Conservation (phyloP, 306 rosid genomes). For the Carpinus fangiana region DNA sequence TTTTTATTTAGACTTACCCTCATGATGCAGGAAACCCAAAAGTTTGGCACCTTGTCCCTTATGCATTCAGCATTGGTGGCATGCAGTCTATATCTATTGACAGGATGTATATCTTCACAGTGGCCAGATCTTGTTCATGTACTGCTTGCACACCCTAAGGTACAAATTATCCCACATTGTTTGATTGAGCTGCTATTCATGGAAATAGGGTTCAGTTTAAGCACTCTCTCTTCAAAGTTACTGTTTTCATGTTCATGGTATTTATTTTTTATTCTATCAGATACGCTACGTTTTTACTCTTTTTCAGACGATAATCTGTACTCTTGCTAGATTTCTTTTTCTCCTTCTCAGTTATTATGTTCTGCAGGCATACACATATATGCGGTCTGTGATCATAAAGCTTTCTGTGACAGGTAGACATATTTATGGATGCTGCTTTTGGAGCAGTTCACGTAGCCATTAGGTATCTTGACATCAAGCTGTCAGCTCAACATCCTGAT, state of each 20-base stretch:
- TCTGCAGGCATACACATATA: background rate
- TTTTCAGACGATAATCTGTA: background rate
- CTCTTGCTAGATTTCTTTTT: conserved; percentile 1
- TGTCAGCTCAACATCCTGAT: conserved; percentile 32
- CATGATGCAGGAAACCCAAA: conserved; percentile 42
- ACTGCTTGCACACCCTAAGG: conserved; percentile 65
- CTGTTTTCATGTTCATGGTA: conserved; percentile 15
- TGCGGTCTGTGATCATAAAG: conserved; percentile 21
- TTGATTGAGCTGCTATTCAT: background rate
- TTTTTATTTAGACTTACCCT: conserved; percentile 23
- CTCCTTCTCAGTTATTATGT: background rate
- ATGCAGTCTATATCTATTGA: conserved; percentile 50
- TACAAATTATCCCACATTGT: conserved; percentile 3
- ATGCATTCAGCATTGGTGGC: conserved; percentile 54
- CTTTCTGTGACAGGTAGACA: conserved; percentile 49
- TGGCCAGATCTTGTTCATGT: conserved; percentile 59
- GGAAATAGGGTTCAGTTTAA: background rate
- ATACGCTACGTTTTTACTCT: background rate
- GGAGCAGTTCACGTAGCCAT: conserved; percentile 44
- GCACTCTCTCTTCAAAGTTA: conserved; percentile 1
- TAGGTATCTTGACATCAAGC: conserved; percentile 39
- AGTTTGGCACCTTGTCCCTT: conserved; percentile 29
- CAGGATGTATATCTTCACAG: conserved; percentile 54
- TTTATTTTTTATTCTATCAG: background rate
- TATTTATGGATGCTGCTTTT: conserved; percentile 62